Evolutionary conservation across 2,329 filamentous ascomycete species (phyloP).

Genomic region (Eutypella sp.): DNA sequence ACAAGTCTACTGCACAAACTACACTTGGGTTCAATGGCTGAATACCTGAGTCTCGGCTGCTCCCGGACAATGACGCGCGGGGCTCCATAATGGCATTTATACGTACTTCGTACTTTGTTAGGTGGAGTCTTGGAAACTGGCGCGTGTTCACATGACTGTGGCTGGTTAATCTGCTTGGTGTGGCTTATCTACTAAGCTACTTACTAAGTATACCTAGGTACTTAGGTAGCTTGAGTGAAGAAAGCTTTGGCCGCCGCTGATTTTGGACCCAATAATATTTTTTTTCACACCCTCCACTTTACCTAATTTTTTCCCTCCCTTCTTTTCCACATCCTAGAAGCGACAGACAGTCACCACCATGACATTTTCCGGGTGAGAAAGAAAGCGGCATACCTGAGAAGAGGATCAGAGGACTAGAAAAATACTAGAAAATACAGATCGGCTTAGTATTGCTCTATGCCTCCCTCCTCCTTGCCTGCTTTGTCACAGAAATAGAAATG

Average conservation of each 20-base stretch:
- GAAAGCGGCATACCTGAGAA: no score
- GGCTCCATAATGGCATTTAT: background rate
- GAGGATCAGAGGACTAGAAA: constrained; percentile 1
- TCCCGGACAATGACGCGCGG: background rate
- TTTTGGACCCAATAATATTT: constrained; percentile 7
- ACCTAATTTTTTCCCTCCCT: background rate
- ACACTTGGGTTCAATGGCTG: background rate
- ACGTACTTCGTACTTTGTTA: no score
- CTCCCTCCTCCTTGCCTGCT: constrained; percentile 1
- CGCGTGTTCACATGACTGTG: background rate
- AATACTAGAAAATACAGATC: no score
- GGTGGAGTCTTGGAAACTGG: no score
- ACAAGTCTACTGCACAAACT: background rate
- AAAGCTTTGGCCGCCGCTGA: constrained; percentile 5
- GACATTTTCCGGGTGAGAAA: constrained; percentile 10
- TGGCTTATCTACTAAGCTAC: background rate
- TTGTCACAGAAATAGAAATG: constrained; percentile 14
- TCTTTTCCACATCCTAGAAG: constrained; percentile 11
- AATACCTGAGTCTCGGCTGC: background rate
- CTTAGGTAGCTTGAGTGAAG: background rate
- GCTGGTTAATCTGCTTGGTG: no score
- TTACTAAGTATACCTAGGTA: background rate
- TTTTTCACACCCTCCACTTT: background rate
- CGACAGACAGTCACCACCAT: constrained; percentile 5
- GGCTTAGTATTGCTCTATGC: no score